Conservation (phyloP, 2,329 filamentous ascomycete genomes). For the Diaporthe vaccinii region DNA sequence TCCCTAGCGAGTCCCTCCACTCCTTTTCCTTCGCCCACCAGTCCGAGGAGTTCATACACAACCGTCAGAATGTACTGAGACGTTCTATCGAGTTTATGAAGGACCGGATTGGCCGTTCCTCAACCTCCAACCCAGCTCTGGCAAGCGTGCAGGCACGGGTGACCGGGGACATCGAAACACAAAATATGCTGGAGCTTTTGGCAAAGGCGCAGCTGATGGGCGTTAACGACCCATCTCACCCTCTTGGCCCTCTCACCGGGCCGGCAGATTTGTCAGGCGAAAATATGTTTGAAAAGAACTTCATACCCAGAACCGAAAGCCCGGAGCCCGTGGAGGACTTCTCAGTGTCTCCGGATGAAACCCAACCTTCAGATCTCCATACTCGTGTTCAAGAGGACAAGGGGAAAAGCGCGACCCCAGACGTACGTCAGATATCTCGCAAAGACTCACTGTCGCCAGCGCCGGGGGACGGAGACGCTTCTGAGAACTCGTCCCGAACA, state of each 20-base stretch:
- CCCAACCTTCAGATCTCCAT: conserved; percentile 42
- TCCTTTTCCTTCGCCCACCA: conserved; percentile 98
- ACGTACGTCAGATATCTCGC: conserved; percentile 32
- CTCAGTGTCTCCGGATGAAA: conserved; percentile 50
- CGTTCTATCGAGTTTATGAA: conserved; percentile 97
- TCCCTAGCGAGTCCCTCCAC: conserved; percentile 95
- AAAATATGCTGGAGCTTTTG: conserved; percentile 91
- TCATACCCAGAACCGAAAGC: conserved; percentile 69
- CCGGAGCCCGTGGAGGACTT: conserved; percentile 60
- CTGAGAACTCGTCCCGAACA: conserved; percentile 66
- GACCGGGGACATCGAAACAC: conserved; percentile 86
- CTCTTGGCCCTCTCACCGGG: conserved; percentile 80
- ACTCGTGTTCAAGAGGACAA: conserved; percentile 27
- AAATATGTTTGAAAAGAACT: conserved; percentile 89
- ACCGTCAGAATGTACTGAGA: conserved; percentile 91
- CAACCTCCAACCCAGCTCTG: conserved; percentile 78
- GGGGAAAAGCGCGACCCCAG: background rate
- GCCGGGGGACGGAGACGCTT: conserved; percentile 50
- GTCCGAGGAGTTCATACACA: conserved; percentile 92
- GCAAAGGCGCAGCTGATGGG: conserved; percentile 85
- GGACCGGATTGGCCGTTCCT: conserved; percentile 86
- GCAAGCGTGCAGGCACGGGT: conserved; percentile 86
- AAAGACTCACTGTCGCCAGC: conserved; percentile 22
- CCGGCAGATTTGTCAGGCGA: conserved; percentile 79
- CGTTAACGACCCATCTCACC: conserved; percentile 64